A percentile compares a stretch with the other conserved stretches of the same genome.
These are phyloP conservation scores for Groenewaldozyma salmanticensis DNA, from an alignment of 805 yeast species.

Conservation along the genomic window DNA sequence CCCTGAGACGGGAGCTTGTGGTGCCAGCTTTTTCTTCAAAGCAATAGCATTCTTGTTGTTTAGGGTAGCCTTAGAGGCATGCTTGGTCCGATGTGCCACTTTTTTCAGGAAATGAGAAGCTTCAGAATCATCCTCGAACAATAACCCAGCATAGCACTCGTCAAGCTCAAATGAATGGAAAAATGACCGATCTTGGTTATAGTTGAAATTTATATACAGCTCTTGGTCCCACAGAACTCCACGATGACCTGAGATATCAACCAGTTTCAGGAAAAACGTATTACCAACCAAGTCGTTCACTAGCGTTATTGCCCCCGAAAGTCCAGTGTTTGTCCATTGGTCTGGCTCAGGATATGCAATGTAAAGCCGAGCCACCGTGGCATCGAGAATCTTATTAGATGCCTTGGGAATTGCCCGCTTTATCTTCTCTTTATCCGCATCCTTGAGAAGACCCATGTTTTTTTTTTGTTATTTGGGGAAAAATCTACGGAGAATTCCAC, in stretches of 20 bases:
- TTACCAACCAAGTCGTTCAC: conserved; percentile 94
- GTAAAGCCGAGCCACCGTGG: conserved; percentile 81
- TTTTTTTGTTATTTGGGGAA: no score
- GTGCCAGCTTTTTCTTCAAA: conserved; percentile 42
- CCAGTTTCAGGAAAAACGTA: conserved; percentile 81
- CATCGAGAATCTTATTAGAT: conserved; percentile 78
- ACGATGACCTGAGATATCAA: conserved; percentile 62
- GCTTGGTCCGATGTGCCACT: conserved; percentile 63
- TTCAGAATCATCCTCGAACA: conserved; percentile 82
- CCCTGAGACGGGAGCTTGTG: conserved; percentile 32
- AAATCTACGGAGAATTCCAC: no score
- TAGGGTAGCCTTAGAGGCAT: conserved; percentile 78
- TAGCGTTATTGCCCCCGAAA: conserved; percentile 75
- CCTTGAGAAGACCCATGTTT: conserved; percentile 18
- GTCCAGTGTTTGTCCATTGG: conserved; percentile 80
- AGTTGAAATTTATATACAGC: conserved; percentile 74
- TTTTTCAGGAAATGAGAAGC: conserved; percentile 80
- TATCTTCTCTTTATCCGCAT: conserved; percentile 75
- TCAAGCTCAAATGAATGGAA: conserved; percentile 93
- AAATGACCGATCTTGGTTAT: conserved; percentile 88
- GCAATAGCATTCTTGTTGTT: conserved; percentile 85
- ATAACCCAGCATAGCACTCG: conserved; percentile 74
- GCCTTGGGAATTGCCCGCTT: conserved; percentile 84
- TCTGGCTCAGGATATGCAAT: conserved; percentile 79
- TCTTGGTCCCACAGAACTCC: conserved; percentile 99